phyloP scores from a whole-genome alignment of 2,329 filamentous ascomycete species.

The Aspergillus arachidicola region DNA sequence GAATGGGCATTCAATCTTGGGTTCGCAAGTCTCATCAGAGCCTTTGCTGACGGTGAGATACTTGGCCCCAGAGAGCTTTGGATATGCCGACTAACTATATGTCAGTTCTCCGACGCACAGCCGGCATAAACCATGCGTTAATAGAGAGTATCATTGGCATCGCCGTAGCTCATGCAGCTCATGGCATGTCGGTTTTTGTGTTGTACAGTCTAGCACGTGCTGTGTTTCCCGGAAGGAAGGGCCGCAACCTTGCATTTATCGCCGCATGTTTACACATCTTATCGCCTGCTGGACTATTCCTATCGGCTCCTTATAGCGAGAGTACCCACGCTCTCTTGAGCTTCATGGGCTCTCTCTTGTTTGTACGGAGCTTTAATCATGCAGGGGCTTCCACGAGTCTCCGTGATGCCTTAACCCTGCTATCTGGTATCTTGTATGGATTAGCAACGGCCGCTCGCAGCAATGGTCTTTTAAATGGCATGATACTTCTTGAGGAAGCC shows the following conservation, averaged over 20 bases:
- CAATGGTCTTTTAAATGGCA: conserved; percentile 12
- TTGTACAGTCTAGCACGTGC: conserved; percentile 5
- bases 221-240: conserved; percentile 5
- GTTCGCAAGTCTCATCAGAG: neutral
- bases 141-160: conserved; percentile 2
- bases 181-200: conserved; percentile 4
- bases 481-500: conserved; percentile 12
- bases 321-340: conserved; percentile 8
- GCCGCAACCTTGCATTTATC: conserved; percentile 12
- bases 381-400: neutral
- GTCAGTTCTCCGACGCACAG: neutral
- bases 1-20: conserved; percentile 14
- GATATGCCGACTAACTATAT: neutral
- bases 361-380: conserved; percentile 6
- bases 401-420: neutral
- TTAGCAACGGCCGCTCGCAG: conserved; percentile 9
- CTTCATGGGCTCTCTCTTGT: conserved; percentile 10
- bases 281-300: conserved; percentile 12
- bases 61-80: neutral
- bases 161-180: conserved; percentile 7
- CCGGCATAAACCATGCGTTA: neutral
- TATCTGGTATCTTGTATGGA: conserved; percentile 8
- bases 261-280: conserved; percentile 9
- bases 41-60: neutral
- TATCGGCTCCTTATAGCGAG: conserved; percentile 10